Evolutionary conservation across 2,329 filamentous ascomycete species (phyloP).

Genomic region (Calonectria honghensis): DNA sequence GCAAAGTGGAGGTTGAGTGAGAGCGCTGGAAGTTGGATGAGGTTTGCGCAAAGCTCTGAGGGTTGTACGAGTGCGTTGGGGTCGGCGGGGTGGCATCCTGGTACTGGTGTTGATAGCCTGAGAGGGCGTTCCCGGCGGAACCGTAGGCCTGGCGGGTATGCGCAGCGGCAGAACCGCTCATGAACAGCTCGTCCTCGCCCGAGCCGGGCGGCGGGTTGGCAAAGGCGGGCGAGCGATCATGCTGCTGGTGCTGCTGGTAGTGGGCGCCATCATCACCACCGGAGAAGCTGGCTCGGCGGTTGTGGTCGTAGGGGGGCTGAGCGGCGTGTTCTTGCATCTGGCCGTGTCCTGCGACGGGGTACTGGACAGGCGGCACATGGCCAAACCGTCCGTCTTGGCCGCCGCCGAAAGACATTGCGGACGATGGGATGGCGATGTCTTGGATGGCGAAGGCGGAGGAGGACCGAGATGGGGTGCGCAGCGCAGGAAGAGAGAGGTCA

Average conservation of each 20-base stretch:
- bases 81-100: constrained; percentile 68
- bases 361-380: constrained; percentile 80
- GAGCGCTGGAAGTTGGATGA: constrained; percentile 62
- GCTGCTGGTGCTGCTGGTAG: constrained; percentile 60
- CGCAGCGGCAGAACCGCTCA: constrained; percentile 67
- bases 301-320: constrained; percentile 62
- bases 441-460: constrained; percentile 38
- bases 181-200: constrained; percentile 78
- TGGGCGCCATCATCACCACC: constrained; percentile 82
- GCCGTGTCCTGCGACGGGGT: constrained; percentile 69
- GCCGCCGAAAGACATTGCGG: constrained; percentile 77
- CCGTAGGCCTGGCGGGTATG: constrained; percentile 60
- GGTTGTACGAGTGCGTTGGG: constrained; percentile 79
- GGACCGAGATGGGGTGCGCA: constrained; percentile 22
- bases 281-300: constrained; percentile 82
- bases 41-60: constrained; percentile 74
- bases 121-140: constrained; percentile 67
- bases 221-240: constrained; percentile 51
- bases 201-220: constrained; percentile 39
- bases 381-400: constrained; percentile 79
- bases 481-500: constrained; percentile 42
- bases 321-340: constrained; percentile 58
- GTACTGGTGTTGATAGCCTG: constrained; percentile 72
- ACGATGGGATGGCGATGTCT: constrained; percentile 37
- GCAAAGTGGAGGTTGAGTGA: constrained; percentile 71